Base-by-base conservation (phyloP, 257 asterid species). In the Verbena officinalis region DNA sequence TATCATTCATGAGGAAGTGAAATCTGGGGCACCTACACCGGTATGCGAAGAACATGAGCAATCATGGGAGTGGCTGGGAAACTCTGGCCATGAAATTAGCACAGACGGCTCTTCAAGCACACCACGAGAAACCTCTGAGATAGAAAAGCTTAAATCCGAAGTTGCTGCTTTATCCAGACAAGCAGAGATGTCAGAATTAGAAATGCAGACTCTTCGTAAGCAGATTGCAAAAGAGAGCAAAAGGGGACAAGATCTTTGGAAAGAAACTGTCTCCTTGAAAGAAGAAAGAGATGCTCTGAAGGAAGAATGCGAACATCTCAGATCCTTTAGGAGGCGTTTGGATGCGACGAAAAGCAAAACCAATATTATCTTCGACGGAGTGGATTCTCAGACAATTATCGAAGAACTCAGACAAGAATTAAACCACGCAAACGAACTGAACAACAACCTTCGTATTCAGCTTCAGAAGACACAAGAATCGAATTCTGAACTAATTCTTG, bases 381-480 rank as follows among this genome's bases (percentile, higher is more conserved):
- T 66, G 42, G 93, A 83, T 77, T 76, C 81, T 62, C 76, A 45
- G 68, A 80, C 87, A 7, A 69, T 87, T 36, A 64, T 91, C 30
- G 83, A 76, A 22, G 99, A 94, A 60, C 91, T 94, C 43, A 75
- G 79, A 48, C 93, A 94, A 76, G 98, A 94, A 77, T 50, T 94
- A 42, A 76, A 59, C 81, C 83, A 88, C 36, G 84, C 81, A 4
- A 90, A 80, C 51, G 96, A 88, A 74, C 56, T 88, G 6, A 94
- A 85, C 17, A 49, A 73, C n/a, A 88, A 94, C 75, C 92, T 94
- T 15, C 78, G 79, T 15, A 74, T 90, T 65, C 99, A 90, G 54
- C 96, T 94, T 52, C 84, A 79, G 69, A 94, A 94, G 77, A 94
- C 93, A 7, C 96, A 86, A 62, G 98, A 94, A 68, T 84, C 98